These are phyloP conservation scores for Neonectria sp. DNA, from an alignment of 2,329 filamentous ascomycete species.

Conservation along the genomic window DNA sequence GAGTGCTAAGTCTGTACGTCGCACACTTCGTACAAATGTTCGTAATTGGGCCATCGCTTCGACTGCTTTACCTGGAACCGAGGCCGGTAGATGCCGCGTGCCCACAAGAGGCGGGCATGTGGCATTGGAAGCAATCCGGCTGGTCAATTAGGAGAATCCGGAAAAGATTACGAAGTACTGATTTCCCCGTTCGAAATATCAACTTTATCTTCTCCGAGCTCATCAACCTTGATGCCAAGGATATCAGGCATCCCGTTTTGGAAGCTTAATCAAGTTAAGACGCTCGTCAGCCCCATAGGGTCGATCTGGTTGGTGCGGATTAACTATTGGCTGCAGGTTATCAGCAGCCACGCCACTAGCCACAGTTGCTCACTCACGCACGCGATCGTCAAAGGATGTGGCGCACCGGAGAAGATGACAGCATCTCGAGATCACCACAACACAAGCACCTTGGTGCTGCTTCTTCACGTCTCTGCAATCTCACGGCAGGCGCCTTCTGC, in stretches of 20 bases:
- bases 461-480: constrained; percentile 27
- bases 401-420: constrained; percentile 42
- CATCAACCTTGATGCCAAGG: constrained; percentile 13
- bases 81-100: neutral
- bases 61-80: neutral
- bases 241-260: constrained; percentile 13
- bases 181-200: constrained; percentile 6
- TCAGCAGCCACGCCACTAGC: constrained; percentile 35
- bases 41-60: neutral
- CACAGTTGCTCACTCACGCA: constrained; percentile 32
- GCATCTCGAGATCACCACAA: constrained; percentile 31
- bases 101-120: neutral
- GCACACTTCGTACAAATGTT: neutral
- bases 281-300: constrained; percentile 13
- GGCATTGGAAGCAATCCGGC: neutral
- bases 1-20: neutral
- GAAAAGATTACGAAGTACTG: neutral
- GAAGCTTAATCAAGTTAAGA: constrained; percentile 8
- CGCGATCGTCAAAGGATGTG: constrained; percentile 27
- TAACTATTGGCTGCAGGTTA: neutral
- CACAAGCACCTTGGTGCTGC: constrained; percentile 27
- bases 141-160: neutral
- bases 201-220: constrained; percentile 6
- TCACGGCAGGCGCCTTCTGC: constrained; percentile 40
- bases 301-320: constrained; percentile 14